These are phyloP conservation scores for Paraphaeosphaeria sporulosa DNA, from an alignment of 2,329 filamentous ascomycete species.

Conservation along the genomic window DNA sequence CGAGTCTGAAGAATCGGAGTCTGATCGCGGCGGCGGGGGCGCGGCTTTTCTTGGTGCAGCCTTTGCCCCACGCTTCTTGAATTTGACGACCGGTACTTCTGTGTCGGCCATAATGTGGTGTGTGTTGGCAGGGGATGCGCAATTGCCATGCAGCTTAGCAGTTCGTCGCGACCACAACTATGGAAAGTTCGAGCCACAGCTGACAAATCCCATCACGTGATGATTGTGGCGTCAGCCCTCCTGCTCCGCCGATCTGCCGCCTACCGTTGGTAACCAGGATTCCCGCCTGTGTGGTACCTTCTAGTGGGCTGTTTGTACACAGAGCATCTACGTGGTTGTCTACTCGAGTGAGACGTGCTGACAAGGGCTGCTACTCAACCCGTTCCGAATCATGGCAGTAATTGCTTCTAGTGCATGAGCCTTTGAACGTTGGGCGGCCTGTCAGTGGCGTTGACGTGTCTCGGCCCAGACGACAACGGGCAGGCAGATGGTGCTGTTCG, in stretches of 20 bases:
- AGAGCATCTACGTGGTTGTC: background rate
- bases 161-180: conserved; percentile 9
- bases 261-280: background rate
- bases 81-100: conserved; percentile 68
- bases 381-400: background rate
- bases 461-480: background rate
- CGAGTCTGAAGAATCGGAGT: conserved; percentile 70
- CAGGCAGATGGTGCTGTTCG: background rate
- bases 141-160: background rate
- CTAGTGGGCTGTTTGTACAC: too few relatives aligned
- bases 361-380: too few relatives aligned
- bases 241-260: background rate
- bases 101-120: conserved; percentile 19
- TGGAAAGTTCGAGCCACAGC: conserved; percentile 32
- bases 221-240: background rate
- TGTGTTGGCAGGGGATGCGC: conserved; percentile 4
- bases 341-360: too few relatives aligned
- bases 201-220: conserved; percentile 7
- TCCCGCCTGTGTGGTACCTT: background rate
- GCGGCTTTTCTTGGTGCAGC: conserved; percentile 82
- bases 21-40: conserved; percentile 72
- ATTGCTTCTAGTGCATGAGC: too few relatives aligned
- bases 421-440: background rate
- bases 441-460: conserved; percentile 1
- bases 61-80: conserved; percentile 86